Evolutionary conservation across 306 rosid species (phyloP), one percentile per base, ranked within the genome.

Genomic region (Fragaria nilgerrensis): DNA sequence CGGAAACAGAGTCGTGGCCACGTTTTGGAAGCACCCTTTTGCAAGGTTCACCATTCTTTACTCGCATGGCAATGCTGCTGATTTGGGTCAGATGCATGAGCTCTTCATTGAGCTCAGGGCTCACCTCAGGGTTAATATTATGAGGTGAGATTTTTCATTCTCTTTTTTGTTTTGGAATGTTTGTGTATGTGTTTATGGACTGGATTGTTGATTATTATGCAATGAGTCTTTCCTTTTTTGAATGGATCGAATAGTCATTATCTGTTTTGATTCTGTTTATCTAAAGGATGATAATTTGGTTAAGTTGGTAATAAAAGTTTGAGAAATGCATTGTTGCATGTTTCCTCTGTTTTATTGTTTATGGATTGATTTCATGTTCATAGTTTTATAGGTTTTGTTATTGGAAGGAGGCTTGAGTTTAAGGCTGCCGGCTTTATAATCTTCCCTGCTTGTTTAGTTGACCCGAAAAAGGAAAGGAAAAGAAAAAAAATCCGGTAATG

Each of bases 21-120:
- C 91, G 66, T 89, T 96, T 22, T 96, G 99, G 99, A 89, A 55
- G 80, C 90, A 92, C 77, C 99, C 99, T 62, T 86, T 78, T 77
- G 91, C 98, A 0, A 82, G 98, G 83, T 88, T 91, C 82, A 96
- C 99, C 16, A 73, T 96, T 62, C 77, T 96, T 70, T 96, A 96
- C 87, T 96, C 99, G 50, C 99, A 96, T 71, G 99, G 99, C 4
- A 96, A 95, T 84, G 99, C 99, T 29, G 99, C 99, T 68, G 99
- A 95, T 86, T 85, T 95, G 88, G 99, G 99, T 65, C 97, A 92
- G 78, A 96, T 96, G 98, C 88, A 82, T 22, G 96, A 91, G 73
- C 98, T 96, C 77, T 91, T 96, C 90, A 83, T 86, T 69, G 96
- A 96, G 84, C 99, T 96, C 81, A 85, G 99, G 85, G 96, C 98